phyloP scores from a whole-genome alignment of 2,329 filamentous ascomycete genomes.

The Arthrinium phaeospermum region DNA sequence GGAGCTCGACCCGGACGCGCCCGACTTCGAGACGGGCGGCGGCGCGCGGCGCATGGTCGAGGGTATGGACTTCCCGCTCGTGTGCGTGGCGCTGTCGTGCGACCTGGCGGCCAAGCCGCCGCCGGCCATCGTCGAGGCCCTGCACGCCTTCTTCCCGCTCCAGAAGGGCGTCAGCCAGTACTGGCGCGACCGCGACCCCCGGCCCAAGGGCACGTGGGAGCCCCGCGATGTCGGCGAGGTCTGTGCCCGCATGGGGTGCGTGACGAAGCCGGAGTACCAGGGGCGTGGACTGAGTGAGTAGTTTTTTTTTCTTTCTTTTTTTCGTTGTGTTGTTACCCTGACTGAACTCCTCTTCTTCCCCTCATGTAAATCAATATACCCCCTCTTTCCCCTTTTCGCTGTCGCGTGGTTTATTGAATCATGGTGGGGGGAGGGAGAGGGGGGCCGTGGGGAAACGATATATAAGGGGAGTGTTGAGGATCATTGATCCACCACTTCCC shows the following conservation, averaged over 20 bases:
- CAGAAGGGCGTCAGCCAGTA: conserved; percentile 20
- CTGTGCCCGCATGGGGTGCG: conserved; percentile 29
- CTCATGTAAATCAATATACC: not conserved
- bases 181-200: conserved; percentile 25
- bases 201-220: conserved; percentile 28
- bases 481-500: not conserved
- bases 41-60: conserved; percentile 28
- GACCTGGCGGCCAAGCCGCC: conserved; percentile 29
- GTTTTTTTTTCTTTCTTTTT: not conserved
- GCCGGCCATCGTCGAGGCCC: conserved; percentile 20
- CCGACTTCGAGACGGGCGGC: conserved; percentile 23
- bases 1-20: conserved; percentile 29
- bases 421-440: not conserved
- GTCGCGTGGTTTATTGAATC: too few species aligned
- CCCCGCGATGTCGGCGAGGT: conserved; percentile 28
- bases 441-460: not conserved
- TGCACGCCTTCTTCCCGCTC: conserved; percentile 27
- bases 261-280: conserved; percentile 28
- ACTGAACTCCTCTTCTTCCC: not conserved
- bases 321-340: not conserved
- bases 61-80: conserved; percentile 32
- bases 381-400: not conserved
- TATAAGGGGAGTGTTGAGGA: not conserved
- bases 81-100: conserved; percentile 29
- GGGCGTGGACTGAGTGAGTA: conserved; percentile 28